These are phyloP conservation scores for Seminavis robusta DNA, from an alignment of 108 stramenopile species.

Conservation along the genomic window DNA sequence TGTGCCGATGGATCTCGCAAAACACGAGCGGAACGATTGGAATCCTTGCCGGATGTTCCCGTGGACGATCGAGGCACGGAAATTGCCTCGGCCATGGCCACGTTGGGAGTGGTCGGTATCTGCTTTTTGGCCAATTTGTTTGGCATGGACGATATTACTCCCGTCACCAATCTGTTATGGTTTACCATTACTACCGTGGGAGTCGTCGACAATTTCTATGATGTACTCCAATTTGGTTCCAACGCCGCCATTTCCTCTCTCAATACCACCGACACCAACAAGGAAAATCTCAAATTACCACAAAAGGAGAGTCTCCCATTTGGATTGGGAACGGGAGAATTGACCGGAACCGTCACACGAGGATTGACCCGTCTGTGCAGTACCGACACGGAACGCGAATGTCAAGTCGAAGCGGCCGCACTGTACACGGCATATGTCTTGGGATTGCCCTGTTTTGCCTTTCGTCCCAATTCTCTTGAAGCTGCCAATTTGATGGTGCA, in stretches of 20 bases:
- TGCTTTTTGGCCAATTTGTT: conserved; percentile 67
- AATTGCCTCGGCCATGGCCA: conserved; percentile 65
- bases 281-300: conserved; percentile 54
- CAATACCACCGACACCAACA: background rate
- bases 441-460: conserved; percentile 94
- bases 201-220: conserved; percentile 83
- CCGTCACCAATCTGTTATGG: conserved; percentile 49
- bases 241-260: conserved; percentile 1
- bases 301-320: conserved; percentile 64
- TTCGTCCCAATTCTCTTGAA: conserved; percentile 91
- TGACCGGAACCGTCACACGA: conserved; percentile 68
- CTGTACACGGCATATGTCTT: conserved; percentile 84
- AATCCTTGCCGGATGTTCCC: conserved; percentile 57
- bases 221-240: conserved; percentile 45
- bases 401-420: conserved; percentile 90
- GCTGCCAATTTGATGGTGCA: conserved; percentile 46
- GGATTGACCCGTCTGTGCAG: conserved; percentile 81
- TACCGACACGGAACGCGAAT: conserved; percentile 91
- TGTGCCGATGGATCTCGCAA: conserved; percentile 42
- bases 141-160: conserved; percentile 55
- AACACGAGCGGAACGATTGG: conserved; percentile 48
- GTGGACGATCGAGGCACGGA: conserved; percentile 80
- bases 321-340: conserved; percentile 69
- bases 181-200: conserved; percentile 48
- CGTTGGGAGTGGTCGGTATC: conserved; percentile 52